A percentile compares a stretch with the other conserved stretches of the same genome.
phyloP scores from a whole-genome alignment of 2,329 filamentous ascomycete species.

The Didymella arachidicola region DNA sequence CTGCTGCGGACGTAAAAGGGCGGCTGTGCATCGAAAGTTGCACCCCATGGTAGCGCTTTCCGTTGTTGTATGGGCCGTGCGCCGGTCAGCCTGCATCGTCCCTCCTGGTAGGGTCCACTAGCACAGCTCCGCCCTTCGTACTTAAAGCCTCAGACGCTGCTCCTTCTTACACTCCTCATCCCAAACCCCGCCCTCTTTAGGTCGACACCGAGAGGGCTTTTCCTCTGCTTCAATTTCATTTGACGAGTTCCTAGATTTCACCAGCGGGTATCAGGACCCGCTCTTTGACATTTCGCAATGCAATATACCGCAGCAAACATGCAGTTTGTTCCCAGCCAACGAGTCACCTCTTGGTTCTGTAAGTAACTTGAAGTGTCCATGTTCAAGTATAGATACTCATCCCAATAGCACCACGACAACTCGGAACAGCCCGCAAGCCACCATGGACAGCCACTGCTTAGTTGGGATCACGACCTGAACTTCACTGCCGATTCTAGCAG shows the following conservation, averaged over 20 bases:
- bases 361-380: neutral
- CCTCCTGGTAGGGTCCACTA: conserved; percentile 3
- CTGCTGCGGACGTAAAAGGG: conserved; percentile 25
- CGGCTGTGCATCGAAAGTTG: conserved; percentile 34
- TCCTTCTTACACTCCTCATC: conserved; percentile 32
- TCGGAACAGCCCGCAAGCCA: conserved; percentile 30
- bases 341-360: conserved; percentile 34
- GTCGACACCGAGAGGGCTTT: conserved; percentile 47
- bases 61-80: conserved; percentile 6
- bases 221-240: conserved; percentile 45
- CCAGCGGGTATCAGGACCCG: conserved; percentile 48
- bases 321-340: conserved; percentile 33
- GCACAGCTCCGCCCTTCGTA: conserved; percentile 17
- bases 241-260: conserved; percentile 49
- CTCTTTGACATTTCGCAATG: conserved; percentile 44
- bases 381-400: neutral
- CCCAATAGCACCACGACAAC: conserved; percentile 32
- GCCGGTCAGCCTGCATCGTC: conserved; percentile 6
- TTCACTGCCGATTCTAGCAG: conserved; percentile 34
- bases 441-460: conserved; percentile 38
- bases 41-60: conserved; percentile 15
- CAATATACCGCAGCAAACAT: conserved; percentile 35
- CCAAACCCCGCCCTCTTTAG: conserved; percentile 40
- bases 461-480: conserved; percentile 40
- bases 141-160: conserved; percentile 32